Conservation (phyloP, 2,329 filamentous ascomycete genomes). For the Monosporascus sp. region DNA sequence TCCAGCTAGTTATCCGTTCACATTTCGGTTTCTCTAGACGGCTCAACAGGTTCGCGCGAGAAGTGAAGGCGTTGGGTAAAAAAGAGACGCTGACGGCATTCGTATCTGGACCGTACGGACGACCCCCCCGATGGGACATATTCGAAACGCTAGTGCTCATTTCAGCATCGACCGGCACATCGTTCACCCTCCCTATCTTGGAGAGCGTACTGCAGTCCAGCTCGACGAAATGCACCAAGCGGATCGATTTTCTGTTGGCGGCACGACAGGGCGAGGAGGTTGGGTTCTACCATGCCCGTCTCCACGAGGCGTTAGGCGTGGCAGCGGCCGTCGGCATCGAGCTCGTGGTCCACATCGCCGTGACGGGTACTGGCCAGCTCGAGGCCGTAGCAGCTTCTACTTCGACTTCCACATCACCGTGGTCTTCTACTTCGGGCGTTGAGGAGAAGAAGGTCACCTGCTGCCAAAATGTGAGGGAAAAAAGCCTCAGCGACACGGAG, state of each 20-base stretch:
- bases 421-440: constrained; percentile 9
- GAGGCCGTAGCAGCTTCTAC: constrained; percentile 7
- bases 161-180: constrained; percentile 59
- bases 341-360: constrained; percentile 48
- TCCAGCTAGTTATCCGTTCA: constrained; percentile 53
- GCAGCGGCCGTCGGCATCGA: constrained; percentile 42
- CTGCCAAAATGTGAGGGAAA: constrained; percentile 4
- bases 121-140: constrained; percentile 50
- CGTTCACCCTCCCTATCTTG: constrained; percentile 55
- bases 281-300: constrained; percentile 48
- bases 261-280: constrained; percentile 50
- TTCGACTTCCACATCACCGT: constrained; percentile 9
- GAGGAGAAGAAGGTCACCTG: constrained; percentile 18
- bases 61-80: constrained; percentile 24
- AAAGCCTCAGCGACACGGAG: constrained; percentile 19
- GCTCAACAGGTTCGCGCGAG: constrained; percentile 42
- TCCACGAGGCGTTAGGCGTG: constrained; percentile 39
- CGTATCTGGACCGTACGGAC: constrained; percentile 52
- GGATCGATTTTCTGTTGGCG: constrained; percentile 49
- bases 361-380: constrained; percentile 37
- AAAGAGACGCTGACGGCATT: constrained; percentile 39
- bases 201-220: constrained; percentile 45
- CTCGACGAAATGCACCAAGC: constrained; percentile 41
- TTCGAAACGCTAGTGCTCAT: constrained; percentile 58
- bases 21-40: constrained; percentile 54